Percentiles rank a stretch among this genome's conserved stretches.
Evolutionary conservation across 1,284 basidiomycete genomes (phyloP).

Genomic region (Cryptococcus amylolentus): DNA sequence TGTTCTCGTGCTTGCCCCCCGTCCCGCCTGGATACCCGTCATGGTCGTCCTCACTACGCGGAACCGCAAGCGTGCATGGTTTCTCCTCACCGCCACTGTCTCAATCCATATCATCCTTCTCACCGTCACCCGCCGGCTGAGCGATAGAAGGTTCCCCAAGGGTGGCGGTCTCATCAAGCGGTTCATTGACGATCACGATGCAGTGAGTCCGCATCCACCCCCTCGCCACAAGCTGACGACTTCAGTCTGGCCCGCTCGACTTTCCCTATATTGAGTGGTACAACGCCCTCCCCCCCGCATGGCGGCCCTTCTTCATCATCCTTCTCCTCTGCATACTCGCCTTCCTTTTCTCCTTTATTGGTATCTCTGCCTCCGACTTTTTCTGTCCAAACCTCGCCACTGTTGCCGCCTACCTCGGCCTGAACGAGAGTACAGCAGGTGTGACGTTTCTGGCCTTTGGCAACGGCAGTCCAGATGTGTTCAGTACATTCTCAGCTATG

Average conservation of each 20-base stretch:
- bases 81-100: slow-evolving; percentile 28
- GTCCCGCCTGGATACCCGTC: no score
- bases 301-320: slow-evolving; percentile 33
- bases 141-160: slow-evolving; percentile 3
- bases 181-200: not conserved
- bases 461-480: slow-evolving; percentile 88
- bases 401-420: slow-evolving; percentile 71
- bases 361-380: slow-evolving; percentile 90
- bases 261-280: slow-evolving; percentile 36
- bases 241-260: slow-evolving; percentile 15
- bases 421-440: slow-evolving; percentile 85
- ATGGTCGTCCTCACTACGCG: not conserved
- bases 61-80: slow-evolving; percentile 19
- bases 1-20: no score
- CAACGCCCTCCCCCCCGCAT: slow-evolving; percentile 13
- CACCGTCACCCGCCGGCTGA: slow-evolving; percentile 10
- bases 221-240: not conserved
- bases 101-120: slow-evolving; percentile 29
- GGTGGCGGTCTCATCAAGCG: not conserved
- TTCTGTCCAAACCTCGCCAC: slow-evolving; percentile 91
- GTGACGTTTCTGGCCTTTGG: slow-evolving; percentile 92
- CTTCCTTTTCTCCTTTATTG: slow-evolving; percentile 67
- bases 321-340: slow-evolving; percentile 37
- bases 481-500: slow-evolving; percentile 93
- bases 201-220: not conserved